Base-by-base conservation (phyloP, 2,329 filamentous ascomycete species). In the Hypoxylon sp. region DNA sequence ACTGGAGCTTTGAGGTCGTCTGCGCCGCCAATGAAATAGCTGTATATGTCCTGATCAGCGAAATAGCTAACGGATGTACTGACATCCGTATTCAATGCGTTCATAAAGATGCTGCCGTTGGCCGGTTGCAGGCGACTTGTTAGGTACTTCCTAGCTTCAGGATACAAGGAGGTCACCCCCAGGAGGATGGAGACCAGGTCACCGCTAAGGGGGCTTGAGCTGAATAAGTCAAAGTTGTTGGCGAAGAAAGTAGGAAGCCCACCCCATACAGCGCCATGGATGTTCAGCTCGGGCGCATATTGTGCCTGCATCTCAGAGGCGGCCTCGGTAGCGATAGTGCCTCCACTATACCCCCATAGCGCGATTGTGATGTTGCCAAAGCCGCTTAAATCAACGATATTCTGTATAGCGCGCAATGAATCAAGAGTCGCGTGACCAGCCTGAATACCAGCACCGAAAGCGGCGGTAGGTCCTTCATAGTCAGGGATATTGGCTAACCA, bases 271-370 rank as follows among this genome's bases (percentile, higher is more conserved):
- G 27, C 48, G 1, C 35, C 52, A 11, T 19, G 19, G 17, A 41
- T 44, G 2, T 27, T 17, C 3, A 84, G 63, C 36, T 82, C 79
- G 0, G 80, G 77, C 0, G 81, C 80, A 52, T 84, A 84, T 3
- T 68, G 67, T 0, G 71, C 67, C 31, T 79, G 78, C 15, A 83
- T 62, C 38, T 83, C 78, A 11, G 77, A 75, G 0, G 80, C 80
- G 71, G 74, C 80, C 20, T 77, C 78, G 2, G 70, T 76, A 0
- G 79, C 79, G 12, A 83, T 55, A 2, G 75, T 74, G 3, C 81
- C 81, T 2, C 81, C 81, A 0, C 77, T 81, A 60, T 83, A 84
- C 0, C 81, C 81, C 78, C 77, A 80, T 46, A 80, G 64, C 0
- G 71, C 70, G 27, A 70, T 62, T 2, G 60, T 65, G 1, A 72